Conservation (phyloP, 768 basidiomycete genomes). For the Boletus reticuloceps region DNA sequence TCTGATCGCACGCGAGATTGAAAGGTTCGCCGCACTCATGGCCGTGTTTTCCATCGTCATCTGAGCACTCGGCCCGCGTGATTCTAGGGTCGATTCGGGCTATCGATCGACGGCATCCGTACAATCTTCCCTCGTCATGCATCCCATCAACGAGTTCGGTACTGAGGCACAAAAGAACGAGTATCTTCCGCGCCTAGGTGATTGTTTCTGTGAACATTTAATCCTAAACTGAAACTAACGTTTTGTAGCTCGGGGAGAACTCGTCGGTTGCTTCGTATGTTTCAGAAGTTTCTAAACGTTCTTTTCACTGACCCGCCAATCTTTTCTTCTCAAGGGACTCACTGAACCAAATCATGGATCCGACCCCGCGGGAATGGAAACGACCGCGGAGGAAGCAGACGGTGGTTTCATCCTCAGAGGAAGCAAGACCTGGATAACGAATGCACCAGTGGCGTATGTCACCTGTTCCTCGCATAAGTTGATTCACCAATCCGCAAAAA, state of each 20-base stretch:
- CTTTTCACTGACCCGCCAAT: neutral
- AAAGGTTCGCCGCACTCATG: conserved; percentile 51
- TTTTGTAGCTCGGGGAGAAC: conserved; percentile 69
- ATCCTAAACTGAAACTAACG: conserved; percentile 1
- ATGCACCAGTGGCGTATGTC: conserved; percentile 84
- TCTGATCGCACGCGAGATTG: conserved; percentile 89
- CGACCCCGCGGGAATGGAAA: conserved; percentile 98
- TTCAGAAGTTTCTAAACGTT: neutral
- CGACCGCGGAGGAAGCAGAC: conserved; percentile 78
- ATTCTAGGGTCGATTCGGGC: conserved; percentile 84
- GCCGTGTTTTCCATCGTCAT: neutral
- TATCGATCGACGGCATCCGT: conserved; percentile 95
- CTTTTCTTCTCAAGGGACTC: conserved; percentile 59
- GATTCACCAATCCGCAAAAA: conserved; percentile 9
- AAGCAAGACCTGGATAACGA: conserved; percentile 97
- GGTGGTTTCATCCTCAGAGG: conserved; percentile 87
- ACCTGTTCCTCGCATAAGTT: neutral
- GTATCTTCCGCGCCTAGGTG: conserved; percentile 82
- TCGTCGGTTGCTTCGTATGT: conserved; percentile 90
- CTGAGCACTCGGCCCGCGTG: neutral
- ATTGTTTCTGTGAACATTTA: conserved; percentile 10
- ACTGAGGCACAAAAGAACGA: conserved; percentile 87
- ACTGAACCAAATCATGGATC: conserved; percentile 98
- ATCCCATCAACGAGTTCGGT: conserved; percentile 88
- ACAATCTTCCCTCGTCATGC: conserved; percentile 96